Evolutionary conservation across 768 basidiomycete genomes (phyloP).

Genomic region (Lentinula lateritia): DNA sequence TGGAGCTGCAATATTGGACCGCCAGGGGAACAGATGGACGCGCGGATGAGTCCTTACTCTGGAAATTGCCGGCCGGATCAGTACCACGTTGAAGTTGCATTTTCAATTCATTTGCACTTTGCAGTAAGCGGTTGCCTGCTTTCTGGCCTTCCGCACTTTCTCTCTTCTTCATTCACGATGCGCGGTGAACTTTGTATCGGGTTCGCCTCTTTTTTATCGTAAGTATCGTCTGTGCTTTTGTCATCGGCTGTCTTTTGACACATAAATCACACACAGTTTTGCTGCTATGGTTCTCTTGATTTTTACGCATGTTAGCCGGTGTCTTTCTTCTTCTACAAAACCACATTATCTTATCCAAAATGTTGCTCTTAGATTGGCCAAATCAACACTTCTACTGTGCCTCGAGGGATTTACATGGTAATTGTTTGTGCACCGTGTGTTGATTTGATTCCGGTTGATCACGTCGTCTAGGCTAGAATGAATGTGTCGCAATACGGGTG

Average conservation of each 20-base stretch:
- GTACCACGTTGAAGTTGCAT: neutral
- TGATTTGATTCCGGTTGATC: constrained; percentile 1
- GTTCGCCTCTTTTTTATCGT: constrained; percentile 69
- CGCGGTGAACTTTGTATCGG: constrained; percentile 76
- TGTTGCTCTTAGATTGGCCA: constrained; percentile 61
- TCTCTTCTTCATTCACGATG: constrained; percentile 31
- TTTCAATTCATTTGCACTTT: neutral
- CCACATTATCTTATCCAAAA: constrained; percentile 12
- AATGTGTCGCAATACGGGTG: constrained; percentile 72
- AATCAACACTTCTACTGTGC: constrained; percentile 71
- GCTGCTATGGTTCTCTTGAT: constrained; percentile 62
- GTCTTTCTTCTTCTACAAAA: constrained; percentile 7
- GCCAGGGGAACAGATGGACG: no score
- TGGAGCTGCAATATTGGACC: neutral
- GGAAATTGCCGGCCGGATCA: constrained; percentile 12
- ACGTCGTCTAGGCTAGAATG: constrained; percentile 47
- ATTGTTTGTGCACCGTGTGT: constrained; percentile 11
- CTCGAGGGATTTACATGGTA: constrained; percentile 72
- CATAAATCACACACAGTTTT: constrained; percentile 22
- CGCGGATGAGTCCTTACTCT: neutral
- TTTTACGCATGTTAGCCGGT: constrained; percentile 57
- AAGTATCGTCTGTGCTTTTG: constrained; percentile 21
- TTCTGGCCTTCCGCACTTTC: constrained; percentile 13
- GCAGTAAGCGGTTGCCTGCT: neutral
- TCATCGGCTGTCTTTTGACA: constrained; percentile 19